phyloP scores from a whole-genome alignment of 164 flowering plant genomes.

The Buxus sempervirens region DNA sequence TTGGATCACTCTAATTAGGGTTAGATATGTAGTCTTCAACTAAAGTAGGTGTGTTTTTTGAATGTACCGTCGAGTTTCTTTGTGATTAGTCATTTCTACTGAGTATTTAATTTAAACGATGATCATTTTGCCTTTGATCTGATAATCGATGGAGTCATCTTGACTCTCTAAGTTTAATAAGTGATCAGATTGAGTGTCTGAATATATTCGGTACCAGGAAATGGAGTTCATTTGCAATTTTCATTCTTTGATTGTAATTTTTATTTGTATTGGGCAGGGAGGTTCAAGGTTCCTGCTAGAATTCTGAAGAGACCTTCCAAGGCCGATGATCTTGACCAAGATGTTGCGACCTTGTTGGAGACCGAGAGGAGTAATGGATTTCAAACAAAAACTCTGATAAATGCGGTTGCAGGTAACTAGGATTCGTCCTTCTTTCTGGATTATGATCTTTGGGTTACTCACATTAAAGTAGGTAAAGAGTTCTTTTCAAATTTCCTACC shows the following conservation, averaged over 20 bases:
- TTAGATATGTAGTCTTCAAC: background rate
- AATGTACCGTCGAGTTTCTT: background rate
- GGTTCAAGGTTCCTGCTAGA: slow-evolving; percentile 14
- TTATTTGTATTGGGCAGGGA: slow-evolving; percentile 13
- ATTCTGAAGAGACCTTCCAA: slow-evolving; percentile 20
- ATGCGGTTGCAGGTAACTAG: slow-evolving; percentile 34
- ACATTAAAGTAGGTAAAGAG: too few relatives aligned
- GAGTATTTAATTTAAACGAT: background rate
- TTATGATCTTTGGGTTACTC: background rate
- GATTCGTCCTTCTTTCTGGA: background rate
- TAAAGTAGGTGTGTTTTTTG: background rate
- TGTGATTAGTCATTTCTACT: background rate
- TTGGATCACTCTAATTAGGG: too few relatives aligned
- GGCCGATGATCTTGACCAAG: slow-evolving; percentile 8
- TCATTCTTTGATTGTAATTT: background rate
- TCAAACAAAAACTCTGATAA: slow-evolving; percentile 15
- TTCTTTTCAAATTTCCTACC: too few relatives aligned
- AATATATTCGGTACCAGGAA: background rate
- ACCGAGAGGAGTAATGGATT: slow-evolving; percentile 7
- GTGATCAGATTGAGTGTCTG: background rate
- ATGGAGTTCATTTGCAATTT: background rate
- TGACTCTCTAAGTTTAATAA: background rate
- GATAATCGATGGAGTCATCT: background rate
- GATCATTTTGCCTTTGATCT: background rate
- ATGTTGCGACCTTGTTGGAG: slow-evolving; percentile 14